Base-by-base conservation (phyloP, 2,329 filamentous ascomycete species). In the Dactylonectria macrodidyma region DNA sequence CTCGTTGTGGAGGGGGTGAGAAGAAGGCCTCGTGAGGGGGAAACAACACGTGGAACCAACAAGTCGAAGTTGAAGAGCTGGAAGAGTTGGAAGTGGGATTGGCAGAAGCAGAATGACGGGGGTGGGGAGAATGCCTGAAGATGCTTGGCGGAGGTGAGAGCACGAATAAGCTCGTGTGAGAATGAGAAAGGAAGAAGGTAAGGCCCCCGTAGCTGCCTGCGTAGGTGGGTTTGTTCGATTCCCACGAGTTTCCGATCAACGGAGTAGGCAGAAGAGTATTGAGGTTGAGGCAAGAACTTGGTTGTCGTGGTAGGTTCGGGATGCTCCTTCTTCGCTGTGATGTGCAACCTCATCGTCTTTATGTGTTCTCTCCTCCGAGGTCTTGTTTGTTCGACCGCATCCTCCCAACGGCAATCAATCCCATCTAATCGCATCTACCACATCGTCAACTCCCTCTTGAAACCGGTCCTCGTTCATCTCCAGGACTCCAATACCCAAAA, bases 401-500 rank as follows among this genome's bases (percentile, higher is more conserved):
- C 24, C 26, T 50, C 19, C 24, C 57, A 46, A 51, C 50, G 7
- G 26, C 26, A 30, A 30, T 7, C 24, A 33, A 57, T 24, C 46
- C 57, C 52, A 44, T 47, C 16, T 26, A 30, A 16, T 58, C 52
- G 30, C 57, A 24, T 26, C 48, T 16, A 22, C 46, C 36, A 36
- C 58, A 52, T 60, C 58, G 47, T 50, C 58, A 26, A 22, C 38
- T 50, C 58, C 33, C 41, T 22, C 34, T 52, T 22, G 46, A 59
- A 52, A 60, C 19, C 55, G 56, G 30, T 61, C 52, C 50, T 52
- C 52, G 56, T 66, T 47, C 62, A 60, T 61, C 61, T 55, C 44
- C 61, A 52, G 26, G 44, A 58, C 51, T 44, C 62, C 60, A 65
- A 67, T 64, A 58, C 64, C 62, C 60, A 65, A 67, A 67, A 58